Base-by-base conservation (phyloP, 305 asterid species). In the Fraxinus xanthoxyloides region DNA sequence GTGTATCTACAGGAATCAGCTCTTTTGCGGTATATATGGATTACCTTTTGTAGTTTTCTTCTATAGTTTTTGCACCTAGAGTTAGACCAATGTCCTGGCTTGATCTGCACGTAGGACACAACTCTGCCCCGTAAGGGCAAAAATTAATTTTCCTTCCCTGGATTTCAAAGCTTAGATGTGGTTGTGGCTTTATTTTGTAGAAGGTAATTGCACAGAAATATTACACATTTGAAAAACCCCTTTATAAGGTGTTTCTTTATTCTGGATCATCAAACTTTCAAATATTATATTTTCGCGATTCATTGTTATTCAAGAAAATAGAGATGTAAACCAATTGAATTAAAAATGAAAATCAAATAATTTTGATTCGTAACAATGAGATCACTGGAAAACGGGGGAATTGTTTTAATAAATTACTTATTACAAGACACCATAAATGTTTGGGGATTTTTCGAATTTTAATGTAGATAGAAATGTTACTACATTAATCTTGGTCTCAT, bases 1-100 rank as follows among this genome's bases (percentile, higher is more conserved):
- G 93, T 35, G 87, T 84, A 61, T 86, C 92, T 24, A 73, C 90
- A 48, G 85, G 88, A 86, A 93, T 96, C 84, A 89, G 98, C 92
- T 89, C 91, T 78, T 90, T 83, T 76, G 88, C 80, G 97, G 99
- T 96, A 88, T 75, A 78, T 17, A 31, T 21, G 36, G 75, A 30
- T 30, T 17, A 31, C 75, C 40, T 70, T 15, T 12, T 32, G 12
- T 70, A 30, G 32, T 31, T 70, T 70, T 70, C 40, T 5, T 31
- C 40, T 31, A 32, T 70, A 17, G 31, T 31, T 70, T 70, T 43
- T 70, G 46, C 75, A 31, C 40, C 40, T 69, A 31, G 24, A 70
- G 75, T 70, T 70, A n/a, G 75, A 70, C 40, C 75, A 70, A 70
- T 70, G 5, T 70, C 24, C 75, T 31, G 35, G 19, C 74, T 31